Evolutionary conservation across 768 basidiomycete species (phyloP), one percentile per base, ranked within the genome.

Genomic region (Mycena vulgaris): DNA sequence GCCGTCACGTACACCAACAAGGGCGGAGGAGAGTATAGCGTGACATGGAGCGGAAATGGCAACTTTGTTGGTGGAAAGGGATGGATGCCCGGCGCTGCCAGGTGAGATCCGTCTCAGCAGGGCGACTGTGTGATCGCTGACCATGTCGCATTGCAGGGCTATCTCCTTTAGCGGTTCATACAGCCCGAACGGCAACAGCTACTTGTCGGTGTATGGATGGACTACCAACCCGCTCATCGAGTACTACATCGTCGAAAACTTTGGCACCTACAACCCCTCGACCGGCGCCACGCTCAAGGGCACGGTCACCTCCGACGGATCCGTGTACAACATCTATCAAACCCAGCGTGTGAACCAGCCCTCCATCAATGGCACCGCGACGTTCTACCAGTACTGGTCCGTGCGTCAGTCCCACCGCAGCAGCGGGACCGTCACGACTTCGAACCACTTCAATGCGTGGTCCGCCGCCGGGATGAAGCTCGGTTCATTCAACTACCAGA

Each of bases 11-110:
- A 80, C 73, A 79, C 76, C 51, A 81, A 81, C 71, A 69, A 69
- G 19, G 74, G 71, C 39, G 78, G 42, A 17, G 81, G 81, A 3
- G 42, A 78, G 56, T 82, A 82, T 73, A 72, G 68, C 58, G 73
- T 82, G n/a, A 71, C 63, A 21, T 82, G 81, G 81, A 55, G 66
- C 27, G 67, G 66, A 6, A 63, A 37, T 33, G 80, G 78, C 31
- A 78, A 82, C 74, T 76, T 80, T 57, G 79, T 80, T 23, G 81
- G 62, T 57, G 80, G 80, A 48, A 81, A 80, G 65, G 80, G 81
- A n/a, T 80, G 79, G 79, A 80, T 73, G 28, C 79, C 79, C 14
- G 80, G 81, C 21, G 59, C 76, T 63, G 74, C 78, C 13, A 56
- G 75, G 75, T 70, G 28, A 69, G 69, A 3, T 45, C 7, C 33